These are phyloP conservation scores for Paragyromitra xinjiangensis DNA, from an alignment of 495 filamentous ascomycete genomes.

Conservation along the genomic window DNA sequence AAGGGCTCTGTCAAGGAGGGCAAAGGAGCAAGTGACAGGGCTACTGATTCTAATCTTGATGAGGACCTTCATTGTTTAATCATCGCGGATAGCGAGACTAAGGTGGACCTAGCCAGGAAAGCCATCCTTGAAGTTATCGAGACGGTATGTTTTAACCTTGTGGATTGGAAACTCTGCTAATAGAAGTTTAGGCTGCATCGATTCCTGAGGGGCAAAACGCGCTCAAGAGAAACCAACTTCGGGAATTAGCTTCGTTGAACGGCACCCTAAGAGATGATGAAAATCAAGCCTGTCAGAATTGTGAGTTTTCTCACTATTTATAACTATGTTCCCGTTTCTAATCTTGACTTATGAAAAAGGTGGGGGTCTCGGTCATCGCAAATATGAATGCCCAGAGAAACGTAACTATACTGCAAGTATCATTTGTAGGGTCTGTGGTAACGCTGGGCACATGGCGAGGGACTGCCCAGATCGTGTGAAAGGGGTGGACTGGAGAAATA, in stretches of 20 bases:
- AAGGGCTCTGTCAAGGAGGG: conserved; percentile 99
- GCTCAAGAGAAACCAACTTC: conserved; percentile 96
- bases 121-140: conserved; percentile 97
- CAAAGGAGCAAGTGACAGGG: conserved; percentile 97
- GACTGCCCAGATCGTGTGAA: conserved; percentile 91
- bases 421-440: conserved; percentile 96
- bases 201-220: conserved; percentile 98
- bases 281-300: conserved; percentile 99
- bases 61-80: conserved; percentile 98
- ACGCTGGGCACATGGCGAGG: conserved; percentile 88
- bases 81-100: conserved; percentile 98
- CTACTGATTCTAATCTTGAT: conserved; percentile 99
- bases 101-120: conserved; percentile 97
- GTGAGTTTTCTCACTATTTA: conserved; percentile 57
- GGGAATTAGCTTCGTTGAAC: conserved; percentile 95
- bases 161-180: background rate
- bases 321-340: background rate
- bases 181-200: conserved; percentile 78
- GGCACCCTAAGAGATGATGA: conserved; percentile 98
- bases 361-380: conserved; percentile 96
- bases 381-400: conserved; percentile 97
- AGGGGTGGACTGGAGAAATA: conserved; percentile 91
- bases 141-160: conserved; percentile 72
- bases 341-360: conserved; percentile 26
- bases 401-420: conserved; percentile 96